These are phyloP conservation scores for Naganishia antarctica DNA, from an alignment of 768 basidiomycete genomes.

Conservation along the genomic window DNA sequence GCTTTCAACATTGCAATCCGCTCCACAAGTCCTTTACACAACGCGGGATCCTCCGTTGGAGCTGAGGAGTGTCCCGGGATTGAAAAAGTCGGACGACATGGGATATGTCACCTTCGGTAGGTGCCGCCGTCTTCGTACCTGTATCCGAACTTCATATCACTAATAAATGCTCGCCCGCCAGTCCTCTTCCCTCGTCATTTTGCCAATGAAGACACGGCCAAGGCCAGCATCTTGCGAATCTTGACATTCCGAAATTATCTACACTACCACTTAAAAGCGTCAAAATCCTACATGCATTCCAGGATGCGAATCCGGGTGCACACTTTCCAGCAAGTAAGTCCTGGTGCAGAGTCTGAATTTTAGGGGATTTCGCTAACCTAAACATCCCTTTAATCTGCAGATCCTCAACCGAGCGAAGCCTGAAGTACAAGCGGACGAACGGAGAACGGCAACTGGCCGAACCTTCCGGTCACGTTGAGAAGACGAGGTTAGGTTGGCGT, in stretches of 20 bases:
- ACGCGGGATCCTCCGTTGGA: slow-evolving; percentile 95
- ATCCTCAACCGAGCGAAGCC: slow-evolving; percentile 93
- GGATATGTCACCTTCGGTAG: slow-evolving; percentile 87
- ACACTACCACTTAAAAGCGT: slow-evolving; percentile 95
- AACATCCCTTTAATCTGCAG: slow-evolving; percentile 31
- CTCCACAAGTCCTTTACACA: slow-evolving; percentile 92
- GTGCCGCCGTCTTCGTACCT: slow-evolving; percentile 28
- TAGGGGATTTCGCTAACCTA: neutral
- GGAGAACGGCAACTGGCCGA: slow-evolving; percentile 71
- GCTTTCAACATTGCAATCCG: slow-evolving; percentile 86
- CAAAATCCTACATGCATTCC: slow-evolving; percentile 78
- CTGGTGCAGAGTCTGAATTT: too few relatives aligned
- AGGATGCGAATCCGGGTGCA: slow-evolving; percentile 88
- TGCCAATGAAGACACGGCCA: slow-evolving; percentile 62
- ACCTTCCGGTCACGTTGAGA: slow-evolving; percentile 26
- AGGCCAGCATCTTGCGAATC: slow-evolving; percentile 82
- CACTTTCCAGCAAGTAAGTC: slow-evolving; percentile 60
- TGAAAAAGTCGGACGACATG: slow-evolving; percentile 76
- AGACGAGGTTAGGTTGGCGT: too few relatives aligned
- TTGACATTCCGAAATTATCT: slow-evolving; percentile 96
- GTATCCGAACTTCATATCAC: neutral
- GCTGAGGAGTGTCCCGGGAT: slow-evolving; percentile 76
- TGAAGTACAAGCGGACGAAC: slow-evolving; percentile 69
- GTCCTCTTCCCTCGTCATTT: slow-evolving; percentile 97
- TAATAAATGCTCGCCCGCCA: slow-evolving; percentile 29